Evolutionary conservation across 768 basidiomycete genomes (phyloP), one percentile per base, ranked within the genome.

Genomic region (Hortiboletus flavorubellus): DNA sequence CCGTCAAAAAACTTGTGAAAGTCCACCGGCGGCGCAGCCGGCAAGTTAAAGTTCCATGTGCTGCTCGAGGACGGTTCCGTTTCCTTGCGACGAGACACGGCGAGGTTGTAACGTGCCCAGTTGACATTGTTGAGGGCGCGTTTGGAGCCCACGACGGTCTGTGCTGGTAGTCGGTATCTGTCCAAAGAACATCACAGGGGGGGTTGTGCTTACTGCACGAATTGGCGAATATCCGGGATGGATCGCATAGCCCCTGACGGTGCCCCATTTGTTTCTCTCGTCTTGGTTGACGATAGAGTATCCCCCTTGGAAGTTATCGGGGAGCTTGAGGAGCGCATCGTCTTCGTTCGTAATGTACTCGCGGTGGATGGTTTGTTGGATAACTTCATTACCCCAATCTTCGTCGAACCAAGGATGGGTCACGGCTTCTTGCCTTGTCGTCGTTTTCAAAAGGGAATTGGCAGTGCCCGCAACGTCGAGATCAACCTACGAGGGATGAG

Each of bases 1-100:
- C 79, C 80, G 57, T 86, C 76, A 66, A 85, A 86, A 70, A 84
- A 85, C 40, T 76, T 75, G 68, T 83, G 78, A 66, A 84, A 85
- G 63, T 84, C 74, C 46, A 85, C 80, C 11, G 77, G 69, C 5
- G 82, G 83, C 5, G 60, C 59, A 1, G 80, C 84, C 2, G 85
- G 84, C 5, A 86, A 67, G 63, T 87, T 79, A 51, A 81, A 72
- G 66, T 86, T 86, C 83, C 85, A 87, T 70, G 78, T 77, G 40
- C 73, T 74, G 54, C 80, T 82, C 14, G 80, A 81, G 1, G 73
- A 71, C 3, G 80, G 83, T 67, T 87, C 86, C 1, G 77, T 78
- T 18, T 87, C 86, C 66, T 87, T 84, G 35, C 80, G 75, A 49
- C 67, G 70, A 16, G 82, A 79, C 12, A 86, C 78, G 2, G 82